phyloP scores from a whole-genome alignment of 2,329 filamentous ascomycete species.

The Sclerotinia subarctica region DNA sequence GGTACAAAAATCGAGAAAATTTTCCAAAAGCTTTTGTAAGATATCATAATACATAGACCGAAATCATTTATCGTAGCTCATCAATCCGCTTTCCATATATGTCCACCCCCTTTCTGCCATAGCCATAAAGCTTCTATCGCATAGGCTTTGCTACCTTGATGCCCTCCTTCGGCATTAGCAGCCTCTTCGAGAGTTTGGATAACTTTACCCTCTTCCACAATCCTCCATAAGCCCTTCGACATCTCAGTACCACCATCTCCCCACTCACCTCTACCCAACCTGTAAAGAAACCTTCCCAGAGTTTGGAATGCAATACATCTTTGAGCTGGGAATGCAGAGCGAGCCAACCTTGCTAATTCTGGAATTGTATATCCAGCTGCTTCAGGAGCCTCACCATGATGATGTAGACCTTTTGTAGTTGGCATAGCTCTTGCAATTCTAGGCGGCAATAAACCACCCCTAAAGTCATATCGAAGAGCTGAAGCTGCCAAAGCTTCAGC shows the following conservation, averaged over 20 bases:
- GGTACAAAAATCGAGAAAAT: background rate
- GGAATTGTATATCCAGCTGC: constrained; percentile 91
- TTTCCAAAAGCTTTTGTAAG: background rate
- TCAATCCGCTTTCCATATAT: constrained; percentile 36
- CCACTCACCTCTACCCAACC: constrained; percentile 71
- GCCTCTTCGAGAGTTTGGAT: constrained; percentile 75
- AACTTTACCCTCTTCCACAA: constrained; percentile 72
- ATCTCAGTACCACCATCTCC: constrained; percentile 65
- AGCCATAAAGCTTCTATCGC: constrained; percentile 89
- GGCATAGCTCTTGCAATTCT: constrained; percentile 71
- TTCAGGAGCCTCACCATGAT: constrained; percentile 89
- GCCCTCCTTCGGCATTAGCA: constrained; percentile 62
- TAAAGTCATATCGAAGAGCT: constrained; percentile 85
- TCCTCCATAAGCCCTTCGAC: constrained; percentile 78
- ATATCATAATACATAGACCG: background rate
- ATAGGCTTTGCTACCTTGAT: constrained; percentile 78
- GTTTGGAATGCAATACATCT: constrained; percentile 90
- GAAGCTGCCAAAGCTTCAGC: constrained; percentile 69
- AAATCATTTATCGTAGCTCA: background rate
- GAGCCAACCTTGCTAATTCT: constrained; percentile 76
- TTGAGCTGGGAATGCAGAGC: constrained; percentile 81
- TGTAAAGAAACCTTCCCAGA: constrained; percentile 77
- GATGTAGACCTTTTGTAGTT: constrained; percentile 77
- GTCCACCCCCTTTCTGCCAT: constrained; percentile 46
- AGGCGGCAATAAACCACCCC: constrained; percentile 75